These are phyloP conservation scores for Citrus trifoliata DNA, from an alignment of 345 rosid species.

Conservation along the genomic window DNA sequence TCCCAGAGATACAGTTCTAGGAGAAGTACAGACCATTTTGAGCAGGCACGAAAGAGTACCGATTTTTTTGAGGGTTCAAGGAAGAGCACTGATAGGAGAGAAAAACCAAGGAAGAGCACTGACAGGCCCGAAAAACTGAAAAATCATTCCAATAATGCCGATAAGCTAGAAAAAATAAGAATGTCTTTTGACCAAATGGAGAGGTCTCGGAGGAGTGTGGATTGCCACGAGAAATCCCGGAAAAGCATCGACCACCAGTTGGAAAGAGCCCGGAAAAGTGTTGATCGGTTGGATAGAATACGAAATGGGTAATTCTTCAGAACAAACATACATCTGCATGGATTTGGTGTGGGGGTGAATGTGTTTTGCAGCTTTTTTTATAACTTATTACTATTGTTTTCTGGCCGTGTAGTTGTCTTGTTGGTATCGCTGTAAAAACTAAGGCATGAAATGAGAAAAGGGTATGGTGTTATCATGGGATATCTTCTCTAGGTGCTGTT, in stretches of 20 bases:
- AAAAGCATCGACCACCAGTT: conserved; percentile 68
- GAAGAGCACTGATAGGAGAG: conserved; percentile 80
- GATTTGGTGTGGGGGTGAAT: conserved; percentile 23
- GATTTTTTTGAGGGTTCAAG: conserved; percentile 64
- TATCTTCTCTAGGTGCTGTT: background rate
- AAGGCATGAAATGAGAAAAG: conserved; percentile 23
- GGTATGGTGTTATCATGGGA: conserved; percentile 17
- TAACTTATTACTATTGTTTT: conserved; percentile 14
- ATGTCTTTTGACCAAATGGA: conserved; percentile 69
- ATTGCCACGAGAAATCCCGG: conserved; percentile 82
- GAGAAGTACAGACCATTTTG: conserved; percentile 57
- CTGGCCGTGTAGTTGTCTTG: conserved; percentile 30
- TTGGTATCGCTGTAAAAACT: conserved; percentile 14
- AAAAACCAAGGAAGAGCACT: conserved; percentile 86
- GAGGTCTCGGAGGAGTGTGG: conserved; percentile 83
- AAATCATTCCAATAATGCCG: conserved; percentile 43
- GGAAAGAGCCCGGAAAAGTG: conserved; percentile 85
- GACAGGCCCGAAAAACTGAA: conserved; percentile 55
- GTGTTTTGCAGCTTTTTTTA: conserved; percentile 8
- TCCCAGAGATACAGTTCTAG: conserved; percentile 63
- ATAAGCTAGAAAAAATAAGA: conserved; percentile 52
- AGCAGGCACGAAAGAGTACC: conserved; percentile 54
- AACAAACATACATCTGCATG: background rate
- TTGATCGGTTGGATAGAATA: conserved; percentile 75
- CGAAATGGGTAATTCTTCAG: conserved; percentile 41